Evolutionary conservation across 352 stramenopile genomes (phyloP).

Genomic region (Pseudoperonospora humuli): DNA sequence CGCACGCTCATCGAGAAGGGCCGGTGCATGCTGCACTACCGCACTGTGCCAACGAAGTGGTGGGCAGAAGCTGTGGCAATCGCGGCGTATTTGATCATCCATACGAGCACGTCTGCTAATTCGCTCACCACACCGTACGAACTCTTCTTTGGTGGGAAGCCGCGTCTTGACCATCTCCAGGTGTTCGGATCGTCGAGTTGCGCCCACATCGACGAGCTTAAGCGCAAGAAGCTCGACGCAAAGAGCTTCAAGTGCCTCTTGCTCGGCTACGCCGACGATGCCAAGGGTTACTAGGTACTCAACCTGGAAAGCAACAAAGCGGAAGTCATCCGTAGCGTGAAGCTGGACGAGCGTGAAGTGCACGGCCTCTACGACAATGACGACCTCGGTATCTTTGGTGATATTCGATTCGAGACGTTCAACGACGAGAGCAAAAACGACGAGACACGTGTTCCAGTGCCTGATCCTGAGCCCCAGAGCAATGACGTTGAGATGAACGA

Average conservation of each 20-base stretch:
- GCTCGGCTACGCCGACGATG: background rate
- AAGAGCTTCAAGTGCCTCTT: background rate
- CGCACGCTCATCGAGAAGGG: background rate
- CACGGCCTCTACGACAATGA: no score
- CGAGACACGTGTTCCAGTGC: no score
- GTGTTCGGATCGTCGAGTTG: background rate
- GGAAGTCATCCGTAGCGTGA: background rate
- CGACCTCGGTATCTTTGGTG: no score
- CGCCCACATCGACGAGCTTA: background rate
- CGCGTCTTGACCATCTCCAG: background rate
- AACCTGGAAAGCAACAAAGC: background rate
- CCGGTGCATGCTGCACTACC: background rate
- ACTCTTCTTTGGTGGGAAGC: no score
- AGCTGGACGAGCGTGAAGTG: background rate
- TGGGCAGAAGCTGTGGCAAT: background rate
- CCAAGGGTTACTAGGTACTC: background rate
- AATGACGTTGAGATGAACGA: no score
- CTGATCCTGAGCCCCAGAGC: no score
- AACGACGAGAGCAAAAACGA: no score
- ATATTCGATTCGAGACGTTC: no score
- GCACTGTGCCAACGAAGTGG: background rate
- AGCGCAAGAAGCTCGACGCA: background rate
- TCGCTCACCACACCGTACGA: no score
- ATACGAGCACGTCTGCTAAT: no score
- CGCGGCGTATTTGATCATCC: no score